Conservation (phyloP, 192 early-diverging fungal species). For the Backusella parvicylindrica region DNA sequence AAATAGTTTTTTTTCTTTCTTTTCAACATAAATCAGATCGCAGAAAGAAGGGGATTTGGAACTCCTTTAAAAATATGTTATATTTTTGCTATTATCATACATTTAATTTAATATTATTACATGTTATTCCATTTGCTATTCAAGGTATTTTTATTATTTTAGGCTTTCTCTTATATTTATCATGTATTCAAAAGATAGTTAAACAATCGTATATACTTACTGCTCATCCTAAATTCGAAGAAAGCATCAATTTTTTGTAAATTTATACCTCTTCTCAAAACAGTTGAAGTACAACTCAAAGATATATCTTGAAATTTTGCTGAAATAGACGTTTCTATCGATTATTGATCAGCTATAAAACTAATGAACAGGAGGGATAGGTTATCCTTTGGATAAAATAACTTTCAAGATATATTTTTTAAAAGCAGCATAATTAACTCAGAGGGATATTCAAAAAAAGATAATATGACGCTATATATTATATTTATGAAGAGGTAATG, state of each 20-base stretch:
- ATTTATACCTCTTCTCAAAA: conserved; percentile 84
- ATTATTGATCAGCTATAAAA: conserved; percentile 86
- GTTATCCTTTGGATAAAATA: conserved; percentile 85
- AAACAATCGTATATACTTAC: conserved; percentile 18
- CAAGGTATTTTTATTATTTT: background rate
- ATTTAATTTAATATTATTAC: background rate
- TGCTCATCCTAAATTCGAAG: no score
- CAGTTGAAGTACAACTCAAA: conserved; percentile 79
- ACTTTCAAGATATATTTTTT: conserved; percentile 74
- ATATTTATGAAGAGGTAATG: conserved; percentile 65
- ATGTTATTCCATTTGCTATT: background rate
- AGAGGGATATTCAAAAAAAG: no score
- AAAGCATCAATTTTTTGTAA: conserved; percentile 21
- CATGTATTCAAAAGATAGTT: background rate
- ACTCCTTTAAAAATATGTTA: background rate
- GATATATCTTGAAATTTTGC: conserved; percentile 82
- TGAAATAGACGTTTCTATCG: conserved; percentile 81
- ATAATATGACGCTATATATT: conserved; percentile 59
- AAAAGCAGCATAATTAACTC: no score
- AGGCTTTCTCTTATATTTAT: background rate
- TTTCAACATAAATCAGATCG: no score
- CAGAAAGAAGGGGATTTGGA: background rate
- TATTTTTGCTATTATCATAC: background rate
- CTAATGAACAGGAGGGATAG: conserved; percentile 60
- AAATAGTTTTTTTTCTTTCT: no score